Evolutionary conservation across 164 flowering plant genomes (phyloP).

Genomic region (Santalum album): DNA sequence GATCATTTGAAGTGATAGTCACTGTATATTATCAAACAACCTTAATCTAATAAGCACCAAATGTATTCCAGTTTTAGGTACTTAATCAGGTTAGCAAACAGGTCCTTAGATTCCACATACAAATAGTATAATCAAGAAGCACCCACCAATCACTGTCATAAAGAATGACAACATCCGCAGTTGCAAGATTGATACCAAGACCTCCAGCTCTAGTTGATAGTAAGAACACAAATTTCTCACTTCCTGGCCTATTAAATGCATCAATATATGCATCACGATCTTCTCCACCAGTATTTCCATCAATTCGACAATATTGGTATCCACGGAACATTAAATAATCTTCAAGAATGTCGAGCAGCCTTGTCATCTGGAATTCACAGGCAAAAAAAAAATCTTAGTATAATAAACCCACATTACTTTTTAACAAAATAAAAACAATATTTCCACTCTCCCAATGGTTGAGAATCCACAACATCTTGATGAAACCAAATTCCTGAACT

Average conservation of each 20-base stretch:
- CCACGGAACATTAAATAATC: conserved; percentile 88
- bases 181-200: conserved; percentile 98
- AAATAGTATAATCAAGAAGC: neutral
- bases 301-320: conserved; percentile 86
- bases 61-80: too few relatives aligned
- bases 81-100: neutral
- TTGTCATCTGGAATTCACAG: conserved; percentile 71
- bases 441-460: neutral
- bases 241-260: conserved; percentile 85
- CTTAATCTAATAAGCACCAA: too few relatives aligned
- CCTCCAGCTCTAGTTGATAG: conserved; percentile 99
- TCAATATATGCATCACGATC: conserved; percentile 99
- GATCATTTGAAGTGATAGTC: too few relatives aligned
- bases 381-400: neutral
- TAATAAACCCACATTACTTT: too few relatives aligned
- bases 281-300: conserved; percentile 99
- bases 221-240: conserved; percentile 90
- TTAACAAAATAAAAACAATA: too few relatives aligned
- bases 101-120: neutral
- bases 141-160: conserved; percentile 98
- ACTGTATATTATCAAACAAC: too few relatives aligned
- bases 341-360: conserved; percentile 93
- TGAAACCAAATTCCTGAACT: too few relatives aligned
- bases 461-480: too few relatives aligned
- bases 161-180: conserved; percentile 96